phyloP scores from a whole-genome alignment of 495 filamentous ascomycete genomes.

The Aspergillus saccharolyticus region DNA sequence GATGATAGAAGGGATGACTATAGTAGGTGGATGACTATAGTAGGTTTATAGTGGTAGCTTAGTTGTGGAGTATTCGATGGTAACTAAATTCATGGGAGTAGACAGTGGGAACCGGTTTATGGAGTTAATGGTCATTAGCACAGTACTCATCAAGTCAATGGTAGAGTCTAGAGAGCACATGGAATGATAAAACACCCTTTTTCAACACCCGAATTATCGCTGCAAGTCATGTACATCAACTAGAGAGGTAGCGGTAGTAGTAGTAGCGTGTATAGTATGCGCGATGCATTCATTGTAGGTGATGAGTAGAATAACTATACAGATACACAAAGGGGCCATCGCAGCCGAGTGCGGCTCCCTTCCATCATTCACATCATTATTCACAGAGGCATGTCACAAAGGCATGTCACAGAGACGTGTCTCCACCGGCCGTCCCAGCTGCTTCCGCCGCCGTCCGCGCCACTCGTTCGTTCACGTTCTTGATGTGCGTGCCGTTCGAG shows the following conservation, averaged over 20 bases:
- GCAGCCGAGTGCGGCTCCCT: neutral
- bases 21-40: too few species aligned
- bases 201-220: too few species aligned
- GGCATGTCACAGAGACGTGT: slow-evolving; percentile 4
- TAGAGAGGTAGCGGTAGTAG: neutral
- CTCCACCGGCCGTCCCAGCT: slow-evolving; percentile 6
- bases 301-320: slow-evolving; percentile 9
- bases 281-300: neutral
- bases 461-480: slow-evolving; percentile 60
- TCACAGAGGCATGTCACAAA: slow-evolving; percentile 11
- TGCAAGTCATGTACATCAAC: slow-evolving; percentile 21
- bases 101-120: too few species aligned
- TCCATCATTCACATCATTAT: slow-evolving; percentile 15
- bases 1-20: too few species aligned
- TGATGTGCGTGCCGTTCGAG: slow-evolving; percentile 72
- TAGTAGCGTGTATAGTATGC: neutral
- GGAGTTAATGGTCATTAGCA: too few species aligned
- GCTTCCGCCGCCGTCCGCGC: slow-evolving; percentile 10
- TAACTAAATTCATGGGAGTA: too few species aligned
- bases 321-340: slow-evolving; percentile 3
- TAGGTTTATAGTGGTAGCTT: too few species aligned
- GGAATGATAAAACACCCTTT: too few species aligned
- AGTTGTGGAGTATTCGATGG: too few species aligned
- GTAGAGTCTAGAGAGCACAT: too few species aligned
- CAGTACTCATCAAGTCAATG: too few species aligned